phyloP scores from a whole-genome alignment of 2,329 filamentous ascomycete genomes.

The Alternaria hordeiaustralica region DNA sequence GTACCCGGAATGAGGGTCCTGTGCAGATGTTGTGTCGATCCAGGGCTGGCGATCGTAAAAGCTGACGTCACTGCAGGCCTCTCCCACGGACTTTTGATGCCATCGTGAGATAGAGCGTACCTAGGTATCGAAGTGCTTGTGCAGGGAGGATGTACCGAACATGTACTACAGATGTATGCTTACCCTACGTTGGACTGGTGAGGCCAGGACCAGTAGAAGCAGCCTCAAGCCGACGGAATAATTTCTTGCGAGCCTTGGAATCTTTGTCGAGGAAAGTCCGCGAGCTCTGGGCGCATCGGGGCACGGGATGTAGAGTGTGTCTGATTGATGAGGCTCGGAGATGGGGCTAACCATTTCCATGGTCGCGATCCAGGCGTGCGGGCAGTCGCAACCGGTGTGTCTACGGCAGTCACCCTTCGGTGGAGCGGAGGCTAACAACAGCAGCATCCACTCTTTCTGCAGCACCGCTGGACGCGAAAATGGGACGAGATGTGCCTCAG shows the following conservation, averaged over 20 bases:
- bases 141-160: neutral
- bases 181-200: neutral
- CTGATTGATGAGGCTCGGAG: slow-evolving; percentile 8
- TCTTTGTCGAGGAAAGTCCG: neutral
- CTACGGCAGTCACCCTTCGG: slow-evolving; percentile 19
- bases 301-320: neutral
- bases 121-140: neutral
- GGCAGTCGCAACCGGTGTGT: slow-evolving; percentile 15
- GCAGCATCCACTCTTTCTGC: slow-evolving; percentile 25
- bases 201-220: neutral
- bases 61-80: slow-evolving; percentile 6
- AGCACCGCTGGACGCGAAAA: slow-evolving; percentile 22
- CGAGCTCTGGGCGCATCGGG: neutral
- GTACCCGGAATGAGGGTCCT: slow-evolving; percentile 2
- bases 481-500: slow-evolving; percentile 16
- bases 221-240: neutral
- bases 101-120: neutral
- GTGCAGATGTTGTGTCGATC: neutral
- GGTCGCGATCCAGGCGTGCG: slow-evolving; percentile 9
- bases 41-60: neutral
- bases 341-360: slow-evolving; percentile 10
- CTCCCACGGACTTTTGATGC: neutral
- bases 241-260: neutral
- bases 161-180: neutral
- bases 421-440: slow-evolving; percentile 23